Base-by-base conservation (phyloP, 495 filamentous ascomycete species). In the Peziza echinospora region DNA sequence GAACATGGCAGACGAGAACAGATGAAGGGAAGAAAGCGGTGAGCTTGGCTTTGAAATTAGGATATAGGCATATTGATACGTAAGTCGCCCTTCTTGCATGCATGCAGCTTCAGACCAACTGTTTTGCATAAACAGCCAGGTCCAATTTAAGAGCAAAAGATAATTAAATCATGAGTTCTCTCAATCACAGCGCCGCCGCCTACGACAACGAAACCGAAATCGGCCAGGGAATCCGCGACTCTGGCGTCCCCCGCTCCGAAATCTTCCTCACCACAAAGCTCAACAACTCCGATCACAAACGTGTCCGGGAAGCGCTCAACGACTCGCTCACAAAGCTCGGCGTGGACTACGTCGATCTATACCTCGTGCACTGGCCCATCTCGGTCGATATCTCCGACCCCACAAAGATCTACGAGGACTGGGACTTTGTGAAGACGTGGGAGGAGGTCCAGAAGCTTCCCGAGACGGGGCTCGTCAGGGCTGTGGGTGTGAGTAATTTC, bases 231-330 rank as follows among this genome's bases (percentile, higher is more conserved):
- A 84, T 91, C 57, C 68, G 67, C 49, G 78, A 82, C 51, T 82
- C 78, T 8, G 82, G 82, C 39, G 75, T 93, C 1, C 78, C 82
- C 24, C 77, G 84, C 30, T 70, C 76, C 25, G 67, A 91, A 61
- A 79, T 92, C 61, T 92, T 77, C 72, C 65, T 91, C 60, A 87
- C 84, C 39, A 89, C 83, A 51, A 93, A 91, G 70, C 72, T 89
- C 44, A 75, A 84, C 66, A 86, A 87, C 69, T 65, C 76, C 49
- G 80, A 73, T 70, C 83, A 87, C 63, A 69, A 77, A 44, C 64
- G 70, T 37, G 74, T 77, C 13, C 74, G 79, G 61, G 64, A 76
- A 43, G 75, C 74, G 83, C 65, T 91, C 51, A 68, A 73, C 25
- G 66, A 62, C 24, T 82, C 76, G 4, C 69, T 91, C 46, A 73